These are phyloP conservation scores for Penicillium freii DNA, from an alignment of 2,329 filamentous ascomycete species.

Conservation along the genomic window DNA sequence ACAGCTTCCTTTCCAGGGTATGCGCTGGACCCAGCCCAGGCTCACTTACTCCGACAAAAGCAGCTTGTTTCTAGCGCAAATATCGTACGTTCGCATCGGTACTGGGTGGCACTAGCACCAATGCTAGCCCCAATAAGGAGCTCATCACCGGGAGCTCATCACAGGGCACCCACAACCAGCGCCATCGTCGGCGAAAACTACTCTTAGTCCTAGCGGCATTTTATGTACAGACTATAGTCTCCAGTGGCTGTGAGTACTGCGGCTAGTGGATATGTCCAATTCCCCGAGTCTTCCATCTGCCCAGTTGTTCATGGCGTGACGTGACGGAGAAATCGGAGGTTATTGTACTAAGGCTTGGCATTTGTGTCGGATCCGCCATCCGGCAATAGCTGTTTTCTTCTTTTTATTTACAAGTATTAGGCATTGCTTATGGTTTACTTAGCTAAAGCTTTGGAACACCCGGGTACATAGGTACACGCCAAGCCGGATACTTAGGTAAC, in stretches of 20 bases:
- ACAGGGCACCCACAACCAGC: background rate
- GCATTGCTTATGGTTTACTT: too few relatives aligned
- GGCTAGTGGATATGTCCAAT: background rate
- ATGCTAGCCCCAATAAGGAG: background rate
- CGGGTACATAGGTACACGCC: background rate
- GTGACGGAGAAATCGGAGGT: background rate
- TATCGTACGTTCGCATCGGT: background rate
- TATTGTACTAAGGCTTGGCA: background rate
- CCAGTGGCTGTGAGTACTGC: background rate
- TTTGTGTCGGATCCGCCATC: background rate
- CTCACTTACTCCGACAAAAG: background rate
- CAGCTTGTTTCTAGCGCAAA: background rate
- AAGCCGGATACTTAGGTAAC: background rate
- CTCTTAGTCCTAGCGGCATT: background rate
- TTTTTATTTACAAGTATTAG: background rate
- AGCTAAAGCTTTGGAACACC: background rate
- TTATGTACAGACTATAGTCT: background rate
- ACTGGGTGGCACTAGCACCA: background rate
- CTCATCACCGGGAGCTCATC: background rate
- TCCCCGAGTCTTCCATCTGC: background rate
- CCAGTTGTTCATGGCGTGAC: background rate
- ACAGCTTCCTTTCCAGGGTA: background rate
- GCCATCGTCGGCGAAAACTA: background rate
- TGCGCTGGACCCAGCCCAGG: background rate
- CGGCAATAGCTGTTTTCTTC: background rate